A percentile compares a stretch with the other conserved stretches of the same genome.
These are phyloP conservation scores for Cyphellophora europaea DNA, from an alignment of 2,329 filamentous ascomycete species.

Conservation along the genomic window DNA sequence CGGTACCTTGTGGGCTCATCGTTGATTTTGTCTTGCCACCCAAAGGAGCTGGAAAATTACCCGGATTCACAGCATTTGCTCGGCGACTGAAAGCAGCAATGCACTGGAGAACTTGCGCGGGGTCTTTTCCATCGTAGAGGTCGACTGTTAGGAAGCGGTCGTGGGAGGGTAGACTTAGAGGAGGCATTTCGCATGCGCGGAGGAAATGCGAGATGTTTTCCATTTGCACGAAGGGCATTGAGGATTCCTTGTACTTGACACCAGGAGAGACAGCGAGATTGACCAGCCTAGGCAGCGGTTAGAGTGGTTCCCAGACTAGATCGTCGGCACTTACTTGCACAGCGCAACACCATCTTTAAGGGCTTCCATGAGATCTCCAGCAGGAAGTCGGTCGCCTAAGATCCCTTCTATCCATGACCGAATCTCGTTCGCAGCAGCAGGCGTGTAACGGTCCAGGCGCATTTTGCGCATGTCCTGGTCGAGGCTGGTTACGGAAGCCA, in stretches of 20 bases:
- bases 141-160: conserved; percentile 97
- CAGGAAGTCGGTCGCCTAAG: conserved; percentile 62
- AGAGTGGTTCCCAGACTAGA: conserved; percentile 12
- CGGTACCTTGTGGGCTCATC: conserved; percentile 59
- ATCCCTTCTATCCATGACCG: conserved; percentile 76
- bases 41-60: conserved; percentile 64
- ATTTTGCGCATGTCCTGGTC: conserved; percentile 92
- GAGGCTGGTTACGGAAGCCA: conserved; percentile 89
- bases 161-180: conserved; percentile 80
- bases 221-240: conserved; percentile 99
- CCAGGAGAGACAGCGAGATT: conserved; percentile 73
- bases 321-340: conserved; percentile 60
- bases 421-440: conserved; percentile 76
- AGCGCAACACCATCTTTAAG: conserved; percentile 86
- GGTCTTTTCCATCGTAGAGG: conserved; percentile 90
- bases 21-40: conserved; percentile 58
- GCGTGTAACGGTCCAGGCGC: conserved; percentile 88
- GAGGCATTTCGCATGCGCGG: conserved; percentile 72
- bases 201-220: conserved; percentile 98
- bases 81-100: conserved; percentile 83
- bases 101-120: conserved; percentile 90
- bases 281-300: conserved; percentile 53
- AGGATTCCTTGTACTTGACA: conserved; percentile 80
- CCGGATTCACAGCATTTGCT: conserved; percentile 65
- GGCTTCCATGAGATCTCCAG: conserved; percentile 70